Base-by-base conservation (phyloP, 2,329 filamentous ascomycete genomes). In the Pleurostoma richardsiae region DNA sequence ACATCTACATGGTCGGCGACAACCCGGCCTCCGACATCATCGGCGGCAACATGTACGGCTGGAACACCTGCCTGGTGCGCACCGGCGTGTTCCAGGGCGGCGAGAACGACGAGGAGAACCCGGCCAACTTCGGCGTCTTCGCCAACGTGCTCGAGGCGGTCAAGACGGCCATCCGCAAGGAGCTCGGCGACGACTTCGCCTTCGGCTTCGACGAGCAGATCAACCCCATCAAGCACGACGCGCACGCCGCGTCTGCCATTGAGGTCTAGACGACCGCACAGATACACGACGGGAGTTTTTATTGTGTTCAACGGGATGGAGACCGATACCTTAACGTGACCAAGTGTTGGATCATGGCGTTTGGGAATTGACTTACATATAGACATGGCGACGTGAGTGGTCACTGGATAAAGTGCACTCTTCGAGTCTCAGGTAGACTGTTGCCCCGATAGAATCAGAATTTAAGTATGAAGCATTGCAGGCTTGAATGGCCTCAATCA, bases 11-110 rank as follows among this genome's bases (percentile, higher is more conserved):
- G 85, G 72, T 88, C 46, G 85, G 85, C 54, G 85, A 88, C 67
- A 88, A 88, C 71, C 85, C 84, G 5, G 81, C 82, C 29, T 86
- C 82, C 29, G 85, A 88, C 61, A 88, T 88, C 58, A 75, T 86
- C 53, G 86, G 86, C 52, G 86, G 85, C 51, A 90, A 90, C 75
- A 86, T 84, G 77, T 88, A 90, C 66, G 84, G 84, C 50, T 90
- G 86, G 86, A 90, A 90, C 69, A 89, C 86, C 3, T 89, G 86
- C 60, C 69, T 90, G 46, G 86, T 90, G 47, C 80, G 85, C 60
- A 90, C 86, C 0, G 86, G 86, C 68, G 85, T 90, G 42, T 89
- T 86, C 77, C 83, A 88, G 69, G 86, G 86, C 51, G 84, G 80
- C 19, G 84, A 82, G 49, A 90, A 90, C 61, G 86, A 90, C 60